phyloP scores from a whole-genome alignment of 768 basidiomycete species.

The Russula olivacea region DNA sequence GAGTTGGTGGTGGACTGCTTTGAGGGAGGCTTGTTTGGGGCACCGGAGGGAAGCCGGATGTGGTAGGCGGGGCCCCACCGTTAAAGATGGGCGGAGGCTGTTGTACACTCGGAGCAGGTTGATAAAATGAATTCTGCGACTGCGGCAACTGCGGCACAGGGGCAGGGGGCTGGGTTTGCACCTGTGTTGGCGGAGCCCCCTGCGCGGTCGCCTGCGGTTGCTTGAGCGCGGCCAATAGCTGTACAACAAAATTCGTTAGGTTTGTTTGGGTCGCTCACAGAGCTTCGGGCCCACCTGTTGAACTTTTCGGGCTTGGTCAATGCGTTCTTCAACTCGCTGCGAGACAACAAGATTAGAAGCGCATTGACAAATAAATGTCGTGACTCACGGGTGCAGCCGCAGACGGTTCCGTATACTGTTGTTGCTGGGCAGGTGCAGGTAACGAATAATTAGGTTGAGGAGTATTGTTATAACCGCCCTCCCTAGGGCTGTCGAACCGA shows the following conservation, averaged over 20 bases:
- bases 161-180: conserved; percentile 27
- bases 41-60: conserved; percentile 21
- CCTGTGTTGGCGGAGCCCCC: conserved; percentile 35
- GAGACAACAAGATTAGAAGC: not conserved
- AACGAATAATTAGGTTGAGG: conserved; percentile 26
- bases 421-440: conserved; percentile 33
- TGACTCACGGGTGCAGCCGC: conserved; percentile 30
- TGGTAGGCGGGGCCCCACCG: conserved; percentile 17
- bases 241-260: conserved; percentile 7
- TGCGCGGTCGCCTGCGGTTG: conserved; percentile 47
- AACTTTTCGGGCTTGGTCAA: conserved; percentile 83
- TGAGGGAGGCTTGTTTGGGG: conserved; percentile 20
- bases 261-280: not conserved
- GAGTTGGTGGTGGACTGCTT: conserved; percentile 9
- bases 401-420: conserved; percentile 31
- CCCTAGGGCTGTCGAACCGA: conserved; percentile 28
- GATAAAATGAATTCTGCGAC: conserved; percentile 39
- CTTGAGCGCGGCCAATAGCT: conserved; percentile 74
- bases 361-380: not conserved
- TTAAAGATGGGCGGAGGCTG: conserved; percentile 27
- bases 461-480: conserved; percentile 24
- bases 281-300: conserved; percentile 50
- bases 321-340: conserved; percentile 62
- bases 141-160: conserved; percentile 28
- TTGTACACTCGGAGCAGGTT: conserved; percentile 33